These are phyloP conservation scores for Flaveria robusta DNA, from an alignment of 129 eudicot genomes.

Conservation along the genomic window DNA sequence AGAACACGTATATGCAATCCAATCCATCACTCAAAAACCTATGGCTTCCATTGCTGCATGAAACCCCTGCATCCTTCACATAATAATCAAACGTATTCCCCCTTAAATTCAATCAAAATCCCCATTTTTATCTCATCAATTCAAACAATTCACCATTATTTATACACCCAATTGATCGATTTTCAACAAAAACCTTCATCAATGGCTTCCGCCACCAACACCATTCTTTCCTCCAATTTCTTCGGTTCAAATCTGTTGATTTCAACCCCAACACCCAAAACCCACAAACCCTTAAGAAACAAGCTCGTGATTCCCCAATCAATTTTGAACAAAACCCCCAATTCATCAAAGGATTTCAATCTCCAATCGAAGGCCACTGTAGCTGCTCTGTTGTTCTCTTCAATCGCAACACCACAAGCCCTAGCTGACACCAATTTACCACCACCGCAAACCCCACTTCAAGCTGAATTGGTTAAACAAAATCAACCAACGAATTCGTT, in stretches of 20 bases:
- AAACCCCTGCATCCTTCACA: constrained; percentile 37
- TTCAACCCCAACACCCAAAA: constrained; percentile 74
- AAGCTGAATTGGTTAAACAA: constrained; percentile 45
- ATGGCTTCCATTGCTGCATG: constrained; percentile 50
- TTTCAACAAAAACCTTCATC: constrained; percentile 13
- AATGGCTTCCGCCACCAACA: constrained; percentile 64
- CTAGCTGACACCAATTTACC: constrained; percentile 49
- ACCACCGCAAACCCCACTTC: constrained; percentile 49
- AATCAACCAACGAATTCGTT: constrained; percentile 39
- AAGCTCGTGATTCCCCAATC: constrained; percentile 52
- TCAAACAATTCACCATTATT: background rate
- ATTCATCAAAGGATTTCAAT: constrained; percentile 23
- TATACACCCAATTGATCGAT: background rate
- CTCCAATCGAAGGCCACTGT: constrained; percentile 55
- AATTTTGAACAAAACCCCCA: constrained; percentile 43
- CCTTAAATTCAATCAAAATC: background rate
- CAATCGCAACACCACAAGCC: constrained; percentile 52
- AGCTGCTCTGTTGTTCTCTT: constrained; percentile 72
- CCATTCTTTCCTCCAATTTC: constrained; percentile 57
- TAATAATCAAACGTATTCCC: background rate
- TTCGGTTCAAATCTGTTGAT: constrained; percentile 53
- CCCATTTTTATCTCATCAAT: constrained; percentile 1
- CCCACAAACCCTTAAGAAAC: constrained; percentile 38
- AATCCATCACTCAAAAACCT: constrained; percentile 38
- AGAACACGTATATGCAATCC: constrained; percentile 51